A percentile compares a stretch with the other conserved stretches of the same genome.
Evolutionary conservation across 805 yeast species (phyloP).

Genomic region (Priceomyces carsonii): DNA sequence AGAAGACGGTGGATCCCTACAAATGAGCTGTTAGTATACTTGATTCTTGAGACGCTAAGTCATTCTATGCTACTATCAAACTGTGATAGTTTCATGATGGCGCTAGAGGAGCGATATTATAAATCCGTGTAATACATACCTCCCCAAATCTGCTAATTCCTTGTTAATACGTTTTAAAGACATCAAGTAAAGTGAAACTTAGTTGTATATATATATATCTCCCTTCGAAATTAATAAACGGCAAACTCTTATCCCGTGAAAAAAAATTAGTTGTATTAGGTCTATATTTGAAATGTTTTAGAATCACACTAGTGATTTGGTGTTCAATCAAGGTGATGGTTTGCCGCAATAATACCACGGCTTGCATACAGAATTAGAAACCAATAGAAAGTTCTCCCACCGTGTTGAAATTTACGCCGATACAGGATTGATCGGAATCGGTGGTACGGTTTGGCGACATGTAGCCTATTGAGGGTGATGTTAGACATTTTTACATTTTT

Average conservation of each 20-base stretch:
- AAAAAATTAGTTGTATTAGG: not conserved
- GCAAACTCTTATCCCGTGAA: too few relatives aligned
- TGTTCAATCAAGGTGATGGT: conserved; percentile 4
- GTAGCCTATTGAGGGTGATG: too few relatives aligned
- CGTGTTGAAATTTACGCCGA: not conserved
- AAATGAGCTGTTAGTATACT: conserved; percentile 16
- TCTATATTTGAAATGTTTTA: not conserved
- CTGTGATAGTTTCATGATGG: too few relatives aligned
- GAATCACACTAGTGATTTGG: conserved; percentile 6
- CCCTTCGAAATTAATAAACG: too few relatives aligned
- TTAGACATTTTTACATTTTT: too few relatives aligned
- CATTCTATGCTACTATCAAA: too few relatives aligned
- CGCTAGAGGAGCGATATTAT: too few relatives aligned
- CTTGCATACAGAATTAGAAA: not conserved
- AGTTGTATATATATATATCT: too few relatives aligned
- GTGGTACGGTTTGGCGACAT: too few relatives aligned
- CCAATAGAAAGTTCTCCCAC: conserved; percentile 3
- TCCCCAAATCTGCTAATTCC: conserved; percentile 92
- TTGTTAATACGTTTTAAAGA: conserved; percentile 94
- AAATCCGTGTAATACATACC: conserved; percentile 74
- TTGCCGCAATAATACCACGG: conserved; percentile 1
- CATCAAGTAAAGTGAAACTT: too few relatives aligned
- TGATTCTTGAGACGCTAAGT: too few relatives aligned
- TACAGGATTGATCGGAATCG: too few relatives aligned
- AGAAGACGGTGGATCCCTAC: conserved; percentile 96